Evolutionary conservation across 257 asterid species (phyloP), one percentile per base, ranked within the genome.

Genomic region (Salvia splendens): DNA sequence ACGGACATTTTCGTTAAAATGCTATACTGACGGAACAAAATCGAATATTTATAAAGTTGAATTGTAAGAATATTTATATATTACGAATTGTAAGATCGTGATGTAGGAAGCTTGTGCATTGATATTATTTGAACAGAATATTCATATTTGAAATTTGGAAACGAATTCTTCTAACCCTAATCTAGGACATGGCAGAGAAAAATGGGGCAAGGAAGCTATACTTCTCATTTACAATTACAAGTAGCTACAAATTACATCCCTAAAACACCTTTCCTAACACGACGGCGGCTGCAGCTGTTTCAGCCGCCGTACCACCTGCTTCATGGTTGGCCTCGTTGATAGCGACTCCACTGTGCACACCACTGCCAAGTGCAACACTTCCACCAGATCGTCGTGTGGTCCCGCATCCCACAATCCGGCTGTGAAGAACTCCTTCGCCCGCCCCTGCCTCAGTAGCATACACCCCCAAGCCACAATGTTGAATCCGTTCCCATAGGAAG

Each of bases 401-500:
- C 98, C 92, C 0, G 80, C 87, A 12, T 90, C 96, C 98, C 98
- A 93, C 42, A 90, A 73, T 38, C 96, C 97, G 0, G 87, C 73
- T 0, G 92, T 78, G 55, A 89, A 93, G 83, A 93, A 88, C 86
- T 90, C 96, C 63, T 85, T 85, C 6, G 96, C 97, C 3, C 89
- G 82, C 14, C 98, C 97, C 64, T 86, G 86, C 28, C 96, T 51
- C 82, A 93, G 52, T 4, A 89, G 94, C 97, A 93, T 93, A 72
- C 96, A 85, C 0, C 87, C 97, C 98, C 98, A 93, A 0, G 90
- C 88, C 6, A 93, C 97, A 6, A 93, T 89, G 71, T 93, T 89
- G 82, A 93, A 93, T 8, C 97, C 97, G 20, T 93, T 86, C 16
- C 98, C 98, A 5, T 86, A 93, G 1, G 95, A 78, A 16, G 95